Base-by-base conservation (phyloP, 1,284 basidiomycete species). In the Sporisorium scitamineum region DNA sequence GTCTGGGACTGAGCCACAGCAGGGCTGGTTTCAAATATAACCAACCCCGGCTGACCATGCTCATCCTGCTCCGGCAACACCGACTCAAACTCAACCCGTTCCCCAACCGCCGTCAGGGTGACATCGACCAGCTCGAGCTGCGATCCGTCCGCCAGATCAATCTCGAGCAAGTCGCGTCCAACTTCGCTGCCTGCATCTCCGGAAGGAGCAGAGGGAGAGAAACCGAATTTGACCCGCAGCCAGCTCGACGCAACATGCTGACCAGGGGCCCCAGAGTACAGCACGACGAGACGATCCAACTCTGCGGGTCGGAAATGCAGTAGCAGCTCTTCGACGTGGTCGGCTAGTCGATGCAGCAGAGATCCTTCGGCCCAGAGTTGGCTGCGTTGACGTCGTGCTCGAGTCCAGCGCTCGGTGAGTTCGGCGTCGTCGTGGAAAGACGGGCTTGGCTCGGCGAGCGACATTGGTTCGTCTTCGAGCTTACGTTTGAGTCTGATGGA, bases 151-250 rank as follows among this genome's bases (percentile, higher is more conserved):
- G 61, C 59, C 6, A 76, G 54, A n/a, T 65, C 64, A 32, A 76
- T 34, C 26, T 68, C 61, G 32, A 70, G 45, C 55, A 65, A 44
- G 18, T 62, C 63, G 3, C 63, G 58, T 16, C 59, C 69, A 20
- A 18, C 11, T 16, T 55, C 56, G 9, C 9, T 31, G 1, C 52
- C 50, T 29, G 31, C 22, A 18, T 27, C 26, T 13, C 14, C 31
- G n/a, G 54, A 29, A 2, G 56, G 57, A 18, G 51, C 41, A 3
- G 55, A 24, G 18, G 60, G 54, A 37, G 56, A 61, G 16, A 71
- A 61, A 1, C 73, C 73, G 18, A 79, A 67, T 27, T 79, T 79
- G 61, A 65, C 55, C 3, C 77, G 66, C 14, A 79, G 55, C 77
- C 77, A 79, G 31, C 67, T 61, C 5, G 77, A 76, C 1, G 70